Conservation (phyloP, 305 asterid genomes). For the Fraxinus ornus region DNA sequence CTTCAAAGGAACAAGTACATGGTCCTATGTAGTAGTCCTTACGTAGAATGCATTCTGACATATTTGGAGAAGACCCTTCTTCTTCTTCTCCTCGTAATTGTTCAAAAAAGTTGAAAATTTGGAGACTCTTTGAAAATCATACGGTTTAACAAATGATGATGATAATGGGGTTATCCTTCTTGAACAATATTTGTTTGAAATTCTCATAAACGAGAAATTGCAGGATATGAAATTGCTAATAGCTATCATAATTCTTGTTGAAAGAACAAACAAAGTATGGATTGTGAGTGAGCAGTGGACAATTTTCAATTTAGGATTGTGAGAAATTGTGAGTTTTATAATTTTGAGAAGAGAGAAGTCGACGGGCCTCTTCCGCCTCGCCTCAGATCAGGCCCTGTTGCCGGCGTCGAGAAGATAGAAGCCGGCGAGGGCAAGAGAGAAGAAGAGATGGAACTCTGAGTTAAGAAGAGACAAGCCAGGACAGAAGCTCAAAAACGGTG, state of each 20-base stretch:
- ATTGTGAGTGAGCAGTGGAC: background rate
- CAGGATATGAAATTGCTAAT: slow-evolving; percentile 41
- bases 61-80: slow-evolving; percentile 26
- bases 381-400: too few relatives aligned
- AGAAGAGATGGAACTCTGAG: too few relatives aligned
- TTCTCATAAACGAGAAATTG: slow-evolving; percentile 42
- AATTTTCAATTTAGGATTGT: background rate
- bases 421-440: too few relatives aligned
- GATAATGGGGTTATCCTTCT: slow-evolving; percentile 11
- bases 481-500: too few relatives aligned
- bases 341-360: too few relatives aligned
- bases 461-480: too few relatives aligned
- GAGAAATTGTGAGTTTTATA: too few relatives aligned
- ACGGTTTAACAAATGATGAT: background rate
- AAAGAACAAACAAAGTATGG: background rate
- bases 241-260: slow-evolving; percentile 38
- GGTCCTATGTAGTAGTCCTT: slow-evolving; percentile 43
- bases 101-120: slow-evolving; percentile 12
- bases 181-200: slow-evolving; percentile 20
- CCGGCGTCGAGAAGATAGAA: too few relatives aligned
- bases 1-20: slow-evolving; percentile 30
- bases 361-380: too few relatives aligned
- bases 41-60: slow-evolving; percentile 44
- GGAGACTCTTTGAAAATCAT: background rate
- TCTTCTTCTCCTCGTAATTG: slow-evolving; percentile 9